Evolutionary conservation across 208 protist genomes (phyloP), one percentile per base, ranked within the genome.

Genomic region (Leishmania turanica): DNA sequence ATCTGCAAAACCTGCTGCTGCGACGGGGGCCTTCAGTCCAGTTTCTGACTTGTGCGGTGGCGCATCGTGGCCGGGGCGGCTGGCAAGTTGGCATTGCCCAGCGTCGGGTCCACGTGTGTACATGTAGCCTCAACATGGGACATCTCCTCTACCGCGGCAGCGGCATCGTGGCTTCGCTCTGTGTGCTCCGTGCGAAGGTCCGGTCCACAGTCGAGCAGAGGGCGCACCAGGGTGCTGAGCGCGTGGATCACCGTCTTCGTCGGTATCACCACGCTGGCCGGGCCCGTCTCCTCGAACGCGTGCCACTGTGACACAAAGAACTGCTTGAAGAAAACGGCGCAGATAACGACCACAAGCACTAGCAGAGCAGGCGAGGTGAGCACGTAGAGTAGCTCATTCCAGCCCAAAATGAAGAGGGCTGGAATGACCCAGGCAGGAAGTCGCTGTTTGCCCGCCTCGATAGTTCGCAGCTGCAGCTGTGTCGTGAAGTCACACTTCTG

Each of bases 371-470:
- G 95, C n/a, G 85, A 91, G 2, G 87, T 93, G 65, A 93, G 7
- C 9, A 98, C 88, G 80, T 96, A 97, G 85, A 78, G 85, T 13
- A 96, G n/a, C 85, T 97, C 92, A 80, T 98, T 96, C 87, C 87
- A 94, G 21, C 95, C 93, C 27, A 96, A 87, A 5, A 94, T 37
- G 27, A 96, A 78, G 64, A 98, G 83, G 40, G 88, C 85, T 5
- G 89, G 89, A 40, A 92, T 82, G 19, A 98, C 91, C 95, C 95
- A 98, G 17, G 85, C 87, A 24, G 95, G 95, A 60, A 96, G 81
- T 31, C 80, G 83, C 79, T 94, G 90, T 49, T 89, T 88, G 64
- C 82, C 79, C 17, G 87, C 83, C 77, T 96, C 91, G 75, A 96
- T 87, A 40, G 88, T 79, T 49, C 93, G 90, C 71, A 95, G 79